These are phyloP conservation scores for Blastobotrys proliferans DNA, from an alignment of 1,139 yeast species.

Conservation along the genomic window DNA sequence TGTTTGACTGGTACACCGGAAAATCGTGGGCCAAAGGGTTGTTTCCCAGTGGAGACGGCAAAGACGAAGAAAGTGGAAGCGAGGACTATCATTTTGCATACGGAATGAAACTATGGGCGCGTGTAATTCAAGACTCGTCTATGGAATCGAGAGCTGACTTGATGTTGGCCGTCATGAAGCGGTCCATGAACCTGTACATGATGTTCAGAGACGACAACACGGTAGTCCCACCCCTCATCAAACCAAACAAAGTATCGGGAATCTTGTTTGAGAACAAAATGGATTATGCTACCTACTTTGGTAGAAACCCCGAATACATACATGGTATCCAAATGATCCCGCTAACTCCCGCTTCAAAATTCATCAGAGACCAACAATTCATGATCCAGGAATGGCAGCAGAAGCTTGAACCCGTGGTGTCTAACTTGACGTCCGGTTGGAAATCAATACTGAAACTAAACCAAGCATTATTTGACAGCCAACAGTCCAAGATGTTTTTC, in stretches of 20 bases:
- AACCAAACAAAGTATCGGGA: conserved; percentile 62
- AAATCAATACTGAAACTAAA: conserved; percentile 70
- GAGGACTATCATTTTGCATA: conserved; percentile 65
- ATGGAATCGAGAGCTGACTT: conserved; percentile 64
- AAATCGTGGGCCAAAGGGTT: conserved; percentile 78
- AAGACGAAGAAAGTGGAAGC: conserved; percentile 66
- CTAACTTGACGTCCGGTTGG: conserved; percentile 64
- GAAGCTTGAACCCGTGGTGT: conserved; percentile 44
- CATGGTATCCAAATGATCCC: conserved; percentile 93
- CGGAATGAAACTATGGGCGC: conserved; percentile 71
- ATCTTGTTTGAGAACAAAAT: conserved; percentile 71
- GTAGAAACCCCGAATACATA: conserved; percentile 62
- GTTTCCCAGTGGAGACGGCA: conserved; percentile 59
- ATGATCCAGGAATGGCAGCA: conserved; percentile 75
- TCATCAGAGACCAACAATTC: conserved; percentile 58
- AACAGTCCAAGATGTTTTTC: conserved; percentile 59
- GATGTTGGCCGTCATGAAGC: conserved; percentile 56
- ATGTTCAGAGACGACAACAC: conserved; percentile 49
- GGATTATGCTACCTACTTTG: conserved; percentile 83
- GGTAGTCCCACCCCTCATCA: conserved; percentile 48
- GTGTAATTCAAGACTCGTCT: conserved; percentile 51
- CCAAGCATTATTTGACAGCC: conserved; percentile 64
- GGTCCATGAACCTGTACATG: conserved; percentile 58
- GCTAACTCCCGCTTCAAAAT: conserved; percentile 70
- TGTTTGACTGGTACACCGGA: conserved; percentile 71